A percentile compares a stretch with the other conserved stretches of the same genome.
phyloP scores from a whole-genome alignment of 2,329 filamentous ascomycete species.

The Stagonosporopsis vannaccii region DNA sequence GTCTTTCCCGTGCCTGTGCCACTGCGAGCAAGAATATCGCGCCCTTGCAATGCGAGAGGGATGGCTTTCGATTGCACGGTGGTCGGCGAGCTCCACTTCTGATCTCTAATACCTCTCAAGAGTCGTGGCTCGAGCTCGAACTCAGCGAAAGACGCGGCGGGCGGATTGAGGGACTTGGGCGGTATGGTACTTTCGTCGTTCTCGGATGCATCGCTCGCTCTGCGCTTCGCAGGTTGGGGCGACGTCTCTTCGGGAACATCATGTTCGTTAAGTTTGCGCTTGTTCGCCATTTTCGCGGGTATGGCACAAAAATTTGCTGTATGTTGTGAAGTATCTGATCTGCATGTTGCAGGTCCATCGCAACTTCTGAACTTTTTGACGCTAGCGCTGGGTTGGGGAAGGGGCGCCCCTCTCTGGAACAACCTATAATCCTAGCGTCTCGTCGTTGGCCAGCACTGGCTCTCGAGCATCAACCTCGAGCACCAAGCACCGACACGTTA shows the following conservation, averaged over 20 bases:
- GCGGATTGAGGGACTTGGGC: constrained; percentile 22
- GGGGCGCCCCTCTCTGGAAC: constrained; percentile 22
- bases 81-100: constrained; percentile 87
- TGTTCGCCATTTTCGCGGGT: constrained; percentile 33
- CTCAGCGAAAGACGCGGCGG: constrained; percentile 68
- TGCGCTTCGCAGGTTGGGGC: constrained; percentile 21
- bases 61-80: constrained; percentile 87
- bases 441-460: neutral
- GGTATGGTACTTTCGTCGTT: constrained; percentile 25
- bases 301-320: neutral
- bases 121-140: constrained; percentile 85
- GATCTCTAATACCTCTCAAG: constrained; percentile 82
- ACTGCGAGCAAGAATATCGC: constrained; percentile 89
- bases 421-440: neutral
- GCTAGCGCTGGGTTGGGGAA: constrained; percentile 17
- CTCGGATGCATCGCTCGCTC: constrained; percentile 34
- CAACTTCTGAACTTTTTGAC: constrained; percentile 32
- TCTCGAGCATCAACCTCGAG: neutral
- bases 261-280: constrained; percentile 60
- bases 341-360: constrained; percentile 18
- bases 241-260: constrained; percentile 53
- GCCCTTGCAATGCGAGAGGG: constrained; percentile 83
- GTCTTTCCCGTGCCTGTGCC: constrained; percentile 98
- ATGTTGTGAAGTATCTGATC: constrained; percentile 10
- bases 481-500: neutral